Percentiles rank a stretch among this genome's conserved stretches.
These are phyloP conservation scores for Pseudogymnoascus sp. DNA, from an alignment of 2,329 filamentous ascomycete species.

Conservation along the genomic window DNA sequence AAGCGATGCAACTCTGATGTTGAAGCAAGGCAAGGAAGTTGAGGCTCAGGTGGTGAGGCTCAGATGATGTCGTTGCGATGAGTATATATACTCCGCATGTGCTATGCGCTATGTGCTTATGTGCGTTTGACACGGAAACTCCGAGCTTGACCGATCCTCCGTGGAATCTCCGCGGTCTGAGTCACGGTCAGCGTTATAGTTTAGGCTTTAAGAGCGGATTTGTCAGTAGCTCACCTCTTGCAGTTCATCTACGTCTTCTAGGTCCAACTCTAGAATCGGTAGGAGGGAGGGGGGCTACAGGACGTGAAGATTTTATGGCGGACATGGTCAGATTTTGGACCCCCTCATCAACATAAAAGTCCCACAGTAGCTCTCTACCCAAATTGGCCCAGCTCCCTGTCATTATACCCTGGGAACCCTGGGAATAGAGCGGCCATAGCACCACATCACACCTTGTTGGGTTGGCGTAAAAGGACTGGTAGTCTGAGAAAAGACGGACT, in stretches of 20 bases:
- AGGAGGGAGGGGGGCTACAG: not conserved
- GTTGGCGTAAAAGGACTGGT: not conserved
- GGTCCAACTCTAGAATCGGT: not conserved
- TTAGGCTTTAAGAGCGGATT: not conserved
- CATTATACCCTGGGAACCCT: not conserved
- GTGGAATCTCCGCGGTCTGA: not conserved
- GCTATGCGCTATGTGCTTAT: not conserved
- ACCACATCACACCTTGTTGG: not conserved
- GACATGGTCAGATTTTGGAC: not conserved
- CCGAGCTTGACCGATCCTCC: not conserved
- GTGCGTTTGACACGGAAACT: not conserved
- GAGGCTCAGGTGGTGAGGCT: not conserved
- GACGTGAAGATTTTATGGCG: not conserved
- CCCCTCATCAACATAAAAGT: not conserved
- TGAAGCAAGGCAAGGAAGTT: not conserved
- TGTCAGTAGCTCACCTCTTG: conserved; percentile 1
- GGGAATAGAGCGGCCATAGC: not conserved
- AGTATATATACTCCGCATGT: not conserved
- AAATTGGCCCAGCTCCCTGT: not conserved
- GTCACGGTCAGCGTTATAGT: not conserved
- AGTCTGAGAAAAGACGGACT: not conserved
- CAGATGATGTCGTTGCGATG: not conserved
- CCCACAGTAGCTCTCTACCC: conserved; percentile 2
- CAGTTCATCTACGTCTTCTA: not conserved
- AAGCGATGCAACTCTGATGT: not conserved